Evolutionary conservation across 2,329 filamentous ascomycete species (phyloP), one percentile per base, ranked within the genome.

Genomic region (Fusarium sp.): DNA sequence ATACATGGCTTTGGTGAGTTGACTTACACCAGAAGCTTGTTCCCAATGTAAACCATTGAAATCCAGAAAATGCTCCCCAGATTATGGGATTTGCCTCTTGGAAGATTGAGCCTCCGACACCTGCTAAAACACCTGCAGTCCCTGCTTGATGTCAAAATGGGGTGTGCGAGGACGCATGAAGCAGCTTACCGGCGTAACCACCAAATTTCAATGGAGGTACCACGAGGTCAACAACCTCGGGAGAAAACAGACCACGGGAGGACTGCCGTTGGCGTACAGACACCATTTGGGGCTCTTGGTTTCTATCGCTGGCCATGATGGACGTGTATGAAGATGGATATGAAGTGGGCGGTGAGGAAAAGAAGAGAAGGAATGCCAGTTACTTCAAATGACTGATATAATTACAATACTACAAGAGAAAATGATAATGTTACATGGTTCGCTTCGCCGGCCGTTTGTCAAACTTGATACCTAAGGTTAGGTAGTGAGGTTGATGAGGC

Each of bases 41-140:
- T 39, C 94, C 94, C 42, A 97, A 87, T 45, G 89, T 87, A 81
- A 94, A 94, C 89, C 93, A 97, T 83, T 97, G 94, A 44, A 93
- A 85, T 24, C 93, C 92, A 28, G 92, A 91, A 41, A 91, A 87
- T 18, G 92, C 75, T 1, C 93, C 91, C 82, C 94, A 95, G 12
- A 95, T 82, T 6, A 90, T 86, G 8, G 93, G 91, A 20, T 88
- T 89, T 28, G 85, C 86, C 24, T 92, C 91, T 65, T 90, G 88
- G 53, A 95, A 81, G 51, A 97, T 91, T 33, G 94, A 95, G 39
- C 88, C 87, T 55, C 91, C 88, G 57, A 92, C 91, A 39, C 92
- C 92, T 58, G 90, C 85, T 35, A 93, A 79, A 31, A 91, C 80
- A 36, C 93, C 93, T 51, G 87, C 84, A 30, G 84, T 82, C 48